Evolutionary conservation across 1,139 yeast species (phyloP).

Genomic region (Taphrina pruni): DNA sequence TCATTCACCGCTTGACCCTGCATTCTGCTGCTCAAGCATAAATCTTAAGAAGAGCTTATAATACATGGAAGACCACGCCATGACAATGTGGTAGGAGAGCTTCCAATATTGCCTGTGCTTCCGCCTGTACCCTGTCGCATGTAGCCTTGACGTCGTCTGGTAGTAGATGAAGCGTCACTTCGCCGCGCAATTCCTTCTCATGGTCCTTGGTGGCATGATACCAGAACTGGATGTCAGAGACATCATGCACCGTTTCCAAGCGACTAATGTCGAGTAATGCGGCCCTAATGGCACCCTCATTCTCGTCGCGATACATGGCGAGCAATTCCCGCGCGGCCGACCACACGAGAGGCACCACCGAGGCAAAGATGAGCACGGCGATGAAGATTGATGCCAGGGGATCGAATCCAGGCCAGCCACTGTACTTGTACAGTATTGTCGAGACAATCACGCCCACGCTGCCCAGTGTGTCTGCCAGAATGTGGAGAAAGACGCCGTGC

Average conservation of each 20-base stretch:
- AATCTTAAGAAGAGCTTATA: background rate
- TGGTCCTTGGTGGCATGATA: constrained; percentile 51
- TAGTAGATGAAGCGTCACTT: background rate
- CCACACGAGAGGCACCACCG: constrained; percentile 81
- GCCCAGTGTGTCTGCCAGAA: constrained; percentile 92
- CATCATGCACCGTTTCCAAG: constrained; percentile 80
- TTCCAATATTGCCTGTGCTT: background rate
- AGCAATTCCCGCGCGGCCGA: constrained; percentile 79
- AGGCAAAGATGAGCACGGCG: constrained; percentile 75
- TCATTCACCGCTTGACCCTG: background rate
- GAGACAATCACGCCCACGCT: constrained; percentile 95
- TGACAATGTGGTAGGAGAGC: background rate
- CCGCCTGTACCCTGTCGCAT: background rate
- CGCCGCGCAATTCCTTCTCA: background rate
- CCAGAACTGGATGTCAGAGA: constrained; percentile 92
- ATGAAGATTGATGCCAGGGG: constrained; percentile 90
- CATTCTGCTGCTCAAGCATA: background rate
- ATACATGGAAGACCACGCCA: background rate
- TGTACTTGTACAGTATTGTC: constrained; percentile 60
- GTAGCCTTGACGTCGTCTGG: background rate
- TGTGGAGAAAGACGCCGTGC: constrained; percentile 91
- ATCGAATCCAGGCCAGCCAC: constrained; percentile 71
- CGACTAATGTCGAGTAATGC: constrained; percentile 69
- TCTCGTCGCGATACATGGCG: constrained; percentile 60
- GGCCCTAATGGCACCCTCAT: constrained; percentile 67